These are phyloP conservation scores for Polytrichum commune DNA, from an alignment of 225 moss, liverwort and hornwort genomes.

Conservation along the genomic window DNA sequence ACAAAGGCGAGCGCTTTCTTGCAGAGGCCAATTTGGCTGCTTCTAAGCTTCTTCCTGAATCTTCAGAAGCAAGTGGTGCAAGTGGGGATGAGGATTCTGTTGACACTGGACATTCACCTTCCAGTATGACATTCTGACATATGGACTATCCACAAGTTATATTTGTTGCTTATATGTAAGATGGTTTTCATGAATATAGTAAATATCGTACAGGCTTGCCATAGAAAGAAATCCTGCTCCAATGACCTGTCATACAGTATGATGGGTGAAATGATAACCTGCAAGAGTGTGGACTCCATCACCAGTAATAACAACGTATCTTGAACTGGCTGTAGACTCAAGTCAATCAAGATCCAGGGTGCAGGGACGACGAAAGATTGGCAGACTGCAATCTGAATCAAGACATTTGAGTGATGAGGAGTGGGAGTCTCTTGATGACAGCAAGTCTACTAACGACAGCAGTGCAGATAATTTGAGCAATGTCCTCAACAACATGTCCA, in stretches of 20 bases:
- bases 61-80: constrained; percentile 32
- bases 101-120: no score
- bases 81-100: constrained; percentile 35
- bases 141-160: no score
- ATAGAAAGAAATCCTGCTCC: neutral
- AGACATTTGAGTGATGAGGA: constrained; percentile 4
- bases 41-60: constrained; percentile 37
- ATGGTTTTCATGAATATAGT: neutral
- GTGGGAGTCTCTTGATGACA: constrained; percentile 5
- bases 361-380: constrained; percentile 14
- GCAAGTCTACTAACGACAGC: constrained; percentile 6
- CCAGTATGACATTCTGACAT: no score
- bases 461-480: constrained; percentile 31
- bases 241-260: neutral
- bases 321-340: constrained; percentile 15
- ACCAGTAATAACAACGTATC: no score
- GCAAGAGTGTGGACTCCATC: neutral
- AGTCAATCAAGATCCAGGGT: constrained; percentile 10
- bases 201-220: neutral
- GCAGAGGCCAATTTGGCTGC: constrained; percentile 43
- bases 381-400: constrained; percentile 18
- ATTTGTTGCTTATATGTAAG: no score
- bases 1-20: constrained; percentile 15
- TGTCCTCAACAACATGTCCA: constrained; percentile 34
- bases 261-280: neutral